phyloP scores from a whole-genome alignment of 371 early-diverging fungal species.

The Mortierella sp. region DNA sequence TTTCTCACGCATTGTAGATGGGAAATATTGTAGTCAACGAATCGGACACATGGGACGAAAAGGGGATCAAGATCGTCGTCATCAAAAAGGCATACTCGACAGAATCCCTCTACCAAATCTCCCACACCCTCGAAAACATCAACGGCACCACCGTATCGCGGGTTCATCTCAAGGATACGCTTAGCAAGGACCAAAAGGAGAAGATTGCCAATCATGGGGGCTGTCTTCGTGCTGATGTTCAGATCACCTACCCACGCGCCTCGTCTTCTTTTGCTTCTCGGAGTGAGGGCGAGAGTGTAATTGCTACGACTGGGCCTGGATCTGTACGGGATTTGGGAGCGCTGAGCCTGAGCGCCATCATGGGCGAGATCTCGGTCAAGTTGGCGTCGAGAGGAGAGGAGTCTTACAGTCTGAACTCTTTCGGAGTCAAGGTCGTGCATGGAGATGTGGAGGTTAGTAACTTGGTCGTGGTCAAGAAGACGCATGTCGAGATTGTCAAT shows the following conservation, averaged over 20 bases:
- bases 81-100: constrained; percentile 7
- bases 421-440: background rate
- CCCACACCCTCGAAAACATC: background rate
- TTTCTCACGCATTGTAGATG: background rate
- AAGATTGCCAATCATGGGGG: background rate
- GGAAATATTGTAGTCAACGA: constrained; percentile 23
- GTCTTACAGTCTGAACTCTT: background rate
- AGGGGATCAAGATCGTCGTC: constrained; percentile 1
- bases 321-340: background rate
- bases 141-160: background rate
- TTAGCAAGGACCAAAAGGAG: background rate
- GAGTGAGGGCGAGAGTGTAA: too few species aligned
- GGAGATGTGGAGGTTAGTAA: background rate
- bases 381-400: background rate
- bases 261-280: background rate
- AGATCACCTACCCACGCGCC: background rate
- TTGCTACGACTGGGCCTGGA: background rate
- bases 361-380: background rate
- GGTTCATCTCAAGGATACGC: background rate
- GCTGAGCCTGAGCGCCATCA: background rate
- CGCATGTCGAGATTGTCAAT: background rate
- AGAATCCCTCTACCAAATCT: background rate
- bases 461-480: background rate
- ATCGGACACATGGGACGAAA: background rate
- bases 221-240: background rate